Conservation (phyloP, 768 basidiomycete genomes). For the Panus rudis region DNA sequence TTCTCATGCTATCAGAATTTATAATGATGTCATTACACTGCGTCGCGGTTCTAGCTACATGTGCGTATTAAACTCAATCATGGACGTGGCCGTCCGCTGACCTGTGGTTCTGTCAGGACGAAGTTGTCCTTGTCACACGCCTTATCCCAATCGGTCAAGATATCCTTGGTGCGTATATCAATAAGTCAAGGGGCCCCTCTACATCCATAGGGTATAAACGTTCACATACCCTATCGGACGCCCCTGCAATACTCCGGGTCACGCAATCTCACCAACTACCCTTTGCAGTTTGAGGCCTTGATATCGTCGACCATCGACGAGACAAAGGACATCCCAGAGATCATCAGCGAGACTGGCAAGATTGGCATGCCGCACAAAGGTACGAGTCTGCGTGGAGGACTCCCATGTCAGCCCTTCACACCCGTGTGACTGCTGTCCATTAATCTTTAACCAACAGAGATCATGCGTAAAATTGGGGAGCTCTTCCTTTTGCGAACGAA, state of each 20-base stretch:
- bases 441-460: slow-evolving; percentile 42
- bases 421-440: slow-evolving; percentile 3
- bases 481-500: slow-evolving; percentile 90
- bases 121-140: slow-evolving; percentile 94
- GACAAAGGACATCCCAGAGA: slow-evolving; percentile 92
- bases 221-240: neutral
- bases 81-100: slow-evolving; percentile 1
- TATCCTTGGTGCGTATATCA: slow-evolving; percentile 63
- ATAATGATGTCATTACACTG: slow-evolving; percentile 95
- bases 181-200: no score
- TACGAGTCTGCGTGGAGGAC: slow-evolving; percentile 17
- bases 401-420: slow-evolving; percentile 4
- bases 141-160: slow-evolving; percentile 93
- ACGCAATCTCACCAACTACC: neutral
- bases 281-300: slow-evolving; percentile 75
- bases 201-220: no score
- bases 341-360: slow-evolving; percentile 90
- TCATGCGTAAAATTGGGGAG: slow-evolving; percentile 96
- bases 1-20: slow-evolving; percentile 50
- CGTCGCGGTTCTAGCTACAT: slow-evolving; percentile 94
- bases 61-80: slow-evolving; percentile 41
- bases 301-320: slow-evolving; percentile 93
- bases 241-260: neutral
- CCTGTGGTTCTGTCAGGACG: slow-evolving; percentile 51
- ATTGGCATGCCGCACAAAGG: slow-evolving; percentile 86